These are phyloP conservation scores for Camptophora hylomeconis DNA, from an alignment of 2,329 filamentous ascomycete species.

Conservation along the genomic window DNA sequence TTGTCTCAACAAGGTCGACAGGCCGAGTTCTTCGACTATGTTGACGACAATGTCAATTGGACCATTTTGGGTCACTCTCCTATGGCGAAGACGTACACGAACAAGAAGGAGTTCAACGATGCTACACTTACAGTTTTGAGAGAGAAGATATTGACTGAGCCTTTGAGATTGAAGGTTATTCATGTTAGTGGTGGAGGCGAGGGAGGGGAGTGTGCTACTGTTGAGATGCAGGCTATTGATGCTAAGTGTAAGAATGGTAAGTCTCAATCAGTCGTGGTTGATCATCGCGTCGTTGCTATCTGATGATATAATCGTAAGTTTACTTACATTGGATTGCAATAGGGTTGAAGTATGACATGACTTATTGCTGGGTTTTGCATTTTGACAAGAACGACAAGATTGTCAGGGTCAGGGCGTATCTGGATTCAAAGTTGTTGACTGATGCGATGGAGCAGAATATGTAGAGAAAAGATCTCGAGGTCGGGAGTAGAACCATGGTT, in stretches of 20 bases:
- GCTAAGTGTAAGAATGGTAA: constrained; percentile 7
- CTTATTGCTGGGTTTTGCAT: constrained; percentile 7
- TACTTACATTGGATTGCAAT: too few species aligned
- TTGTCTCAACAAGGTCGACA: constrained; percentile 6
- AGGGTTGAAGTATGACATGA: constrained; percentile 7
- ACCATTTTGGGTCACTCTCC: constrained; percentile 6
- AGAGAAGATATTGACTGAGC: constrained; percentile 5
- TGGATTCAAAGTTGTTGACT: constrained; percentile 7
- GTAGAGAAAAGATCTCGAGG: too few species aligned
- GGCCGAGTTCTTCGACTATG: constrained; percentile 3
- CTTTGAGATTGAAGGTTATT: constrained; percentile 1
- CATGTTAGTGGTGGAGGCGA: constrained; percentile 3
- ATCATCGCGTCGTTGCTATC: too few species aligned
- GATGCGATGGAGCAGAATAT: constrained; percentile 7
- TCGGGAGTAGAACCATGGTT: too few species aligned
- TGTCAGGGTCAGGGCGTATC: constrained; percentile 8
- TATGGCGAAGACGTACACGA: constrained; percentile 7
- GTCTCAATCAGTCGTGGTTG: too few species aligned
- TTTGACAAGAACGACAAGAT: constrained; percentile 7
- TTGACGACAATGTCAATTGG: constrained; percentile 8
- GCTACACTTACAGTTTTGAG: constrained; percentile 7
- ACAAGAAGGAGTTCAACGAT: constrained; percentile 6
- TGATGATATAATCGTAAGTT: too few species aligned
- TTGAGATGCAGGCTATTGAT: constrained; percentile 8
- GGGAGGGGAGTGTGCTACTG: constrained; percentile 4